These are phyloP conservation scores for Cryphonectria nitschkei DNA, from an alignment of 2,329 filamentous ascomycete species.

Conservation along the genomic window DNA sequence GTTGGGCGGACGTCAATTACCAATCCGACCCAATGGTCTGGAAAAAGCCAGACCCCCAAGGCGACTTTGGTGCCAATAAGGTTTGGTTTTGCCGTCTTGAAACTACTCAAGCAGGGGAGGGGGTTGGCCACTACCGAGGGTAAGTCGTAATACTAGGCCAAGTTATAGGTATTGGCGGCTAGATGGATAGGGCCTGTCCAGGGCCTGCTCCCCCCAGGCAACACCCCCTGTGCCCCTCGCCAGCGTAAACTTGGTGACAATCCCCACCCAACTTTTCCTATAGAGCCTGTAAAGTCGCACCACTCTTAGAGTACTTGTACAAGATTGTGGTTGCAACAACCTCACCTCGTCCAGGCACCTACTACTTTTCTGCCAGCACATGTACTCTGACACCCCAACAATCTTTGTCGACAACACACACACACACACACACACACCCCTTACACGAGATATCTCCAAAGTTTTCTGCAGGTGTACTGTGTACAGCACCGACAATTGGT, in stretches of 20 bases:
- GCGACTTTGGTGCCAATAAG: background rate
- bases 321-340: slow-evolving; percentile 4
- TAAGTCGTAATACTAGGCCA: background rate
- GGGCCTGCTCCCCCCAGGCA: background rate
- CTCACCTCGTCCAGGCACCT: background rate
- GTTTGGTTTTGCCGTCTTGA: background rate
- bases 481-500: background rate
- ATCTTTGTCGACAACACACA: background rate
- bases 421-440: background rate
- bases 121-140: background rate
- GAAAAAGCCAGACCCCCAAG: background rate
- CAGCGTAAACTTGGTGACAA: background rate
- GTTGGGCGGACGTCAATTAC: background rate
- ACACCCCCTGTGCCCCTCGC: background rate
- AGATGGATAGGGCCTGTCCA: background rate
- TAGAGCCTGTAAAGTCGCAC: background rate
- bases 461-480: background rate
- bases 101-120: background rate
- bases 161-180: background rate
- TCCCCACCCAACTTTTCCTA: background rate
- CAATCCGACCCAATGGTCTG: background rate
- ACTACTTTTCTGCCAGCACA: background rate
- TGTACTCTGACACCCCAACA: background rate
- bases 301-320: slow-evolving; percentile 3
- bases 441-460: background rate